phyloP scores from a whole-genome alignment of 2,329 filamentous ascomycete genomes.

The Phyllosticta citriasiana region DNA sequence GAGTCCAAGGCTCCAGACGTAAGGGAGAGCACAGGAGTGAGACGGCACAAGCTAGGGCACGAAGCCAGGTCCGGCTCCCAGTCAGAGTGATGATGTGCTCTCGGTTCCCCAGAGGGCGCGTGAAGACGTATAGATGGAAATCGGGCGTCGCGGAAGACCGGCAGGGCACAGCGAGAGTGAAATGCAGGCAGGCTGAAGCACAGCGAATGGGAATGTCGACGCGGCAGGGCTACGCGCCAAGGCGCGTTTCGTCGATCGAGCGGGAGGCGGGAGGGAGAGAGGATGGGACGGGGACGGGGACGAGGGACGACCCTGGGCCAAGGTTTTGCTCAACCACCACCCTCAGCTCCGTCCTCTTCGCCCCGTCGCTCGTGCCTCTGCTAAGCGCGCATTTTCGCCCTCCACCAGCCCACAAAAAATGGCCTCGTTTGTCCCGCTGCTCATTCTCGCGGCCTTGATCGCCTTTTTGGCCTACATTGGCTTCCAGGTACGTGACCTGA shows the following conservation, averaged over 20 bases:
- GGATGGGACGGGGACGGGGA: not conserved
- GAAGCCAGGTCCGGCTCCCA: not conserved
- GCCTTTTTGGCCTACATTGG: constrained; percentile 52
- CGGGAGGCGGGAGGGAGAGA: not conserved
- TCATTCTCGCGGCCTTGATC: constrained; percentile 52
- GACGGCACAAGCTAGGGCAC: not conserved
- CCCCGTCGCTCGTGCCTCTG: not conserved
- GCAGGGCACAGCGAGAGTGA: not conserved
- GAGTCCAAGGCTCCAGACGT: not conserved
- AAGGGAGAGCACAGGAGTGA: not conserved
- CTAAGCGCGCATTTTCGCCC: not conserved
- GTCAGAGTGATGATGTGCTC: not conserved
- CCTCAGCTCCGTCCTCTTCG: not conserved
- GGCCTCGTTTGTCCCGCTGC: constrained; percentile 46
- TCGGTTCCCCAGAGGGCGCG: not conserved
- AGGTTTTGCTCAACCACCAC: not conserved
- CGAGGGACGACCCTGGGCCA: not conserved
- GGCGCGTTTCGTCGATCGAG: not conserved
- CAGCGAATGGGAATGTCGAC: not conserved
- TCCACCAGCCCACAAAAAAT: constrained; percentile 14
- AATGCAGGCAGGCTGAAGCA: not conserved
- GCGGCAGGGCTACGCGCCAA: not conserved
- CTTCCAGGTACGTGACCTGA: constrained; percentile 43
- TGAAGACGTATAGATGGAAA: not conserved
- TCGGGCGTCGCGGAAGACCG: not conserved